Evolutionary conservation across 306 rosid genomes (phyloP), one percentile per base, ranked within the genome.

Genomic region (Vigna radiata): DNA sequence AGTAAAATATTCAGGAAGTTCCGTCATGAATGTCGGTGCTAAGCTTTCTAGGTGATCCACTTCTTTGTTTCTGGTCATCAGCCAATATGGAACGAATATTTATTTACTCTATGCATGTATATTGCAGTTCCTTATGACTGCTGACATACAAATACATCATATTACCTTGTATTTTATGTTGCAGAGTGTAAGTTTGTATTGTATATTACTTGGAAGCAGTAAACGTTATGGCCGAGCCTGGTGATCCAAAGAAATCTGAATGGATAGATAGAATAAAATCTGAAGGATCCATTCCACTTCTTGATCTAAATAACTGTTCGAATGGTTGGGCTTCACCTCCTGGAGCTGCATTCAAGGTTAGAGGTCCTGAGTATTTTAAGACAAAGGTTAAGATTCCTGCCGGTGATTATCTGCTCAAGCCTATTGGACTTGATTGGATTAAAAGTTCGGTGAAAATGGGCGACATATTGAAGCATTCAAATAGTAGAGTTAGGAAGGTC

Each of bases 341-440:
- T 65, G 89, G 87, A 63, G 82, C 87, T 73, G 86, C 78, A 78
- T 94, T 92, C 82, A 75, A 86, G 88, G 93, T 94, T 59, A 92
- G 98, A 86, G 95, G 97, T 72, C 96, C 97, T 6, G 89, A 92
- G 27, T 94, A 94, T 83, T 83, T 94, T 4, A 86, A 85, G 25
- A 89, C 90, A 68, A 92, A 62, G 82, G 91, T 78, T 71, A 94
- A 94, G 86, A 65, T 92, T 79, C 91, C 96, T 27, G 95, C 88
- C 4, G 90, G 90, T 17, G 93, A 86, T 31, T 88, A 83, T 63
- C 84, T 94, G 39, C 89, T 94, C 78, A 90, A 89, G 86, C 95
- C 96, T 76, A 83, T 94, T 67, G 97, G 98, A n/a, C 89, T 94
- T 36, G 98, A 94, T 86, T 94, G 98, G 98, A 85, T 94, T 50